Conservation (phyloP, 1,139 yeast genomes). For the Meyerozyma sp. region DNA sequence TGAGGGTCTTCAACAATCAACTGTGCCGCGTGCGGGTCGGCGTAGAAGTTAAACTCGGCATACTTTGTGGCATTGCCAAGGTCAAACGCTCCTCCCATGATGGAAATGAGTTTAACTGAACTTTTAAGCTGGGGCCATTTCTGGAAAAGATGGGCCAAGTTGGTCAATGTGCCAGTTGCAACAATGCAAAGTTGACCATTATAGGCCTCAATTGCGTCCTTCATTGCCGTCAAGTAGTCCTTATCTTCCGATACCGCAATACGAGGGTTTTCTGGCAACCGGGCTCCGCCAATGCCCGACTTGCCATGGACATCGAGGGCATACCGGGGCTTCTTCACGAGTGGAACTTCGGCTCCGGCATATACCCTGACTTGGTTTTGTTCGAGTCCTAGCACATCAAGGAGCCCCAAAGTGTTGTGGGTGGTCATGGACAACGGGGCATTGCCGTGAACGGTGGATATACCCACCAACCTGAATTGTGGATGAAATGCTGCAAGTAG, state of each 20-base stretch:
- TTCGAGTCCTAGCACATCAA: slow-evolving; percentile 50
- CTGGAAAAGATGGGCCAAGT: slow-evolving; percentile 49
- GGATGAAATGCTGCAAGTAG: slow-evolving; percentile 59
- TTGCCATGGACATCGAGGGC: slow-evolving; percentile 72
- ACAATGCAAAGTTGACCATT: slow-evolving; percentile 49
- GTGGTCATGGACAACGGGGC: slow-evolving; percentile 66
- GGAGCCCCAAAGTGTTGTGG: slow-evolving; percentile 59
- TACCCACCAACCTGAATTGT: slow-evolving; percentile 56
- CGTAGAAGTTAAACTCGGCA: slow-evolving; percentile 76
- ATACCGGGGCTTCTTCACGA: slow-evolving; percentile 40
- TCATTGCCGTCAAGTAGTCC: slow-evolving; percentile 54
- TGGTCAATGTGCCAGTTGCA: slow-evolving; percentile 74
- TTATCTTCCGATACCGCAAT: slow-evolving; percentile 28
- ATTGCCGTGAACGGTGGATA: slow-evolving; percentile 82
- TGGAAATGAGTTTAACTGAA: slow-evolving; percentile 46
- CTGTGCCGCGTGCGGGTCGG: slow-evolving; percentile 74
- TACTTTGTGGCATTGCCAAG: slow-evolving; percentile 40
- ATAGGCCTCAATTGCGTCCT: slow-evolving; percentile 37
- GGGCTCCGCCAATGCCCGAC: slow-evolving; percentile 71
- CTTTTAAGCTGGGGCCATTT: slow-evolving; percentile 46
- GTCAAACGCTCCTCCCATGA: slow-evolving; percentile 75
- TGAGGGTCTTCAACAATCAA: slow-evolving; percentile 43
- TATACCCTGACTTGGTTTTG: slow-evolving; percentile 54
- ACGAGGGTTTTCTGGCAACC: slow-evolving; percentile 47
- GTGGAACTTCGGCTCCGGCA: slow-evolving; percentile 58